A percentile compares a stretch with the other conserved stretches of the same genome.
Conservation (phyloP, 352 stramenopile genomes). For the Phytophthora pisi region DNA sequence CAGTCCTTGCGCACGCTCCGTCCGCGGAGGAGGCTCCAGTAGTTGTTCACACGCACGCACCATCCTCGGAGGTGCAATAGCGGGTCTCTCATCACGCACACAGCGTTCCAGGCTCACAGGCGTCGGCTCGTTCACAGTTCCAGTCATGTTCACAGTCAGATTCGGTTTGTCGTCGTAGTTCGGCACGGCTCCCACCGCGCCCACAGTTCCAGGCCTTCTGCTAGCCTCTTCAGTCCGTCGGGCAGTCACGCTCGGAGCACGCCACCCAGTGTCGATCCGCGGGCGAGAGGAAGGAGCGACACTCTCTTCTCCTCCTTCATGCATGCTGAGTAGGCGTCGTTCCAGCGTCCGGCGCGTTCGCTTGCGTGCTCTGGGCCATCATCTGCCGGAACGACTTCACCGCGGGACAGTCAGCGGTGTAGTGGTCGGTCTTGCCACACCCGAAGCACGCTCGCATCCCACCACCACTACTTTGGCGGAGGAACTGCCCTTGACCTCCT, state of each 20-base stretch:
- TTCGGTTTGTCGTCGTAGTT: background rate
- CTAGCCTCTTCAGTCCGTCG: background rate
- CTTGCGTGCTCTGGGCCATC: background rate
- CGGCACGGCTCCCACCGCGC: background rate
- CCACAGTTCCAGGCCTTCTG: background rate
- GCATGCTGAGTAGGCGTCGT: background rate
- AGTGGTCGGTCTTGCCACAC: too few species aligned
- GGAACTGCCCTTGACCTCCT: background rate
- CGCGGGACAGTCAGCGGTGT: background rate
- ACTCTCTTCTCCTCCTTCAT: background rate
- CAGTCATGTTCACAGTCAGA: background rate
- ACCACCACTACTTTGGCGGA: too few species aligned
- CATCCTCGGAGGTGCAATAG: background rate
- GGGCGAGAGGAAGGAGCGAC: background rate
- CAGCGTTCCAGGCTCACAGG: background rate
- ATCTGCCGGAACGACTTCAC: background rate
- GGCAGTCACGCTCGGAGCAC: background rate
- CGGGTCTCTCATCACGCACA: background rate
- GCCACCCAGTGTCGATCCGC: background rate
- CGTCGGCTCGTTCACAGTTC: background rate
- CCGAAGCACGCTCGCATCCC: too few species aligned
- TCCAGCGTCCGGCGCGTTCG: background rate
- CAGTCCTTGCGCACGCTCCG: too few species aligned
- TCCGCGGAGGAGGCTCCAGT: background rate
- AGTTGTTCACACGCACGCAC: background rate